Evolutionary conservation across 164 flowering plant species (phyloP).

Genomic region (Santalum album): DNA sequence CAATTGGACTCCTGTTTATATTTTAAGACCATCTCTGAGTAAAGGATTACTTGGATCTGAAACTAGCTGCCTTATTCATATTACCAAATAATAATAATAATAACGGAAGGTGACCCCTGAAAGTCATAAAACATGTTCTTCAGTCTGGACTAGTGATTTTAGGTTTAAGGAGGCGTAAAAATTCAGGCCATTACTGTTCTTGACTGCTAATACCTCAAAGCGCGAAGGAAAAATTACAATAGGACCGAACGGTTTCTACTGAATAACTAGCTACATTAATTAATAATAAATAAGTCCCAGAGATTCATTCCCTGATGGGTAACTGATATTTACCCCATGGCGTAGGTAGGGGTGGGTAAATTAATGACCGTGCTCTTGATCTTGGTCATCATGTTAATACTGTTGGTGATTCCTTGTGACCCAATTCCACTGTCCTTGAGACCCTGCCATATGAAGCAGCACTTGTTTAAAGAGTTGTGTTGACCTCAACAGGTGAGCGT

Average conservation of each 20-base stretch:
- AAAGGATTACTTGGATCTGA: too few relatives aligned
- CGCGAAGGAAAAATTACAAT: background rate
- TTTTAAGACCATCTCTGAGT: too few relatives aligned
- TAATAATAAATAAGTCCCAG: background rate
- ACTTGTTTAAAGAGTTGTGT: background rate
- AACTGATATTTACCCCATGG: slow-evolving; percentile 62
- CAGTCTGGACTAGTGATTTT: too few relatives aligned
- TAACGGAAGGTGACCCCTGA: too few relatives aligned
- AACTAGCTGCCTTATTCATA: too few relatives aligned
- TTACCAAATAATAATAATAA: too few relatives aligned
- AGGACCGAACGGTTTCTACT: background rate
- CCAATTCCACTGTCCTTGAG: slow-evolving; percentile 95
- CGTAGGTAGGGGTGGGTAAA: slow-evolving; percentile 79
- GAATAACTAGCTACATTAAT: background rate
- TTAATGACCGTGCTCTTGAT: slow-evolving; percentile 90
- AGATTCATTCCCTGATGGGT: background rate
- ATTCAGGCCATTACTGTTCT: too few relatives aligned
- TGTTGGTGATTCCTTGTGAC: slow-evolving; percentile 94
- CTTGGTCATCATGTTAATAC: slow-evolving; percentile 95
- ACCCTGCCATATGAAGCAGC: slow-evolving; percentile 41
- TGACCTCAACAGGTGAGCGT: too few relatives aligned
- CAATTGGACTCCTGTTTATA: too few relatives aligned
- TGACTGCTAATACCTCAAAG: too few relatives aligned
- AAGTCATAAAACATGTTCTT: too few relatives aligned
- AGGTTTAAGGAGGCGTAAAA: too few relatives aligned